A percentile compares a stretch with the other conserved stretches of the same genome.
phyloP scores from a whole-genome alignment of 345 rosid genomes.

The Eucalyptus grandis region DNA sequence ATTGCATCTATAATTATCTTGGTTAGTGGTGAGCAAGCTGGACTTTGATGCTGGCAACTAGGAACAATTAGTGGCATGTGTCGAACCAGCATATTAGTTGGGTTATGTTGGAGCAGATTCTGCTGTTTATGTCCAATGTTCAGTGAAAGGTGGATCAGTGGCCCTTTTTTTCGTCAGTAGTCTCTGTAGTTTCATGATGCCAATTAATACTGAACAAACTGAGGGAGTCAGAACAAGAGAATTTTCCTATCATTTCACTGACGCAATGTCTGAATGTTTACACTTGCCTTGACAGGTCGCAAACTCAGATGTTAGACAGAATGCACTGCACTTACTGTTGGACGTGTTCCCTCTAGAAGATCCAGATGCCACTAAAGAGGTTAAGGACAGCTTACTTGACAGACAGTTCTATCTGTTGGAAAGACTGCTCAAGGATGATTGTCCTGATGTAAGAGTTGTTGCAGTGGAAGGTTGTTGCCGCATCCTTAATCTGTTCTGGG shows the following conservation, averaged over 20 bases:
- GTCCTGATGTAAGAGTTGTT: slow-evolving; percentile 79
- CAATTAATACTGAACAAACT: neutral
- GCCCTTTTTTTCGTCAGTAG: neutral
- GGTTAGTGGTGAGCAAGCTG: neutral
- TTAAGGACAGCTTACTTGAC: slow-evolving; percentile 64
- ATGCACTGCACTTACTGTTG: slow-evolving; percentile 78
- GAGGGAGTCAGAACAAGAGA: neutral
- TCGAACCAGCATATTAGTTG: neutral
- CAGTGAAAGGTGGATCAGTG: neutral
- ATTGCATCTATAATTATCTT: neutral
- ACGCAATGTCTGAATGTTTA: neutral
- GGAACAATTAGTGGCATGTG: neutral
- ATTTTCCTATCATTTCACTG: neutral
- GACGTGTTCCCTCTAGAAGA: slow-evolving; percentile 91
- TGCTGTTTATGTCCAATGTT: neutral
- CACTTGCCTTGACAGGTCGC: slow-evolving; percentile 55
- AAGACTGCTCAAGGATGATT: slow-evolving; percentile 67
- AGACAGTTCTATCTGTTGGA: slow-evolving; percentile 86
- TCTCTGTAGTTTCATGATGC: neutral
- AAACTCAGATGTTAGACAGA: slow-evolving; percentile 85
- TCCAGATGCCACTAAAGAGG: slow-evolving; percentile 88
- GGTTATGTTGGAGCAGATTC: neutral
- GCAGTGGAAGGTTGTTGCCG: slow-evolving; percentile 96
- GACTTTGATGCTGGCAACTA: neutral
- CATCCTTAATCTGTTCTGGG: slow-evolving; percentile 86